These are phyloP conservation scores for Elaeis oleifera DNA, from an alignment of 202 grass and related monocot genomes.

Conservation along the genomic window DNA sequence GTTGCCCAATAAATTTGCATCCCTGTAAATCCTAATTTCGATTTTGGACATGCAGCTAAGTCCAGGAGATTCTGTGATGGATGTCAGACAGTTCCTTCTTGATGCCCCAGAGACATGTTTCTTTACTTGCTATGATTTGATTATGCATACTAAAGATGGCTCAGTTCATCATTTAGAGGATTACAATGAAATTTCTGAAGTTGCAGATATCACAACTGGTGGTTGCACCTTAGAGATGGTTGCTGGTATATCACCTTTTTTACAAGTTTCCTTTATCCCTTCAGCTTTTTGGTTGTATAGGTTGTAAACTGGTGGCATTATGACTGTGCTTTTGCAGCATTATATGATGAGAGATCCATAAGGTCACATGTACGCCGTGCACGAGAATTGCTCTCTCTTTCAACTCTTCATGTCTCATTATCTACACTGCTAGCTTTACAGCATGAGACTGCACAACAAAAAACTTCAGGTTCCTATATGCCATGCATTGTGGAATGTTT, in stretches of 20 bases:
- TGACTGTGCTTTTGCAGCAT: slow-evolving; percentile 41
- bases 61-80: slow-evolving; percentile 89
- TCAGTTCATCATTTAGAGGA: slow-evolving; percentile 81
- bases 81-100: slow-evolving; percentile 92
- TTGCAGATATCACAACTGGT: slow-evolving; percentile 80
- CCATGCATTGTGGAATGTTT: neutral
- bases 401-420: slow-evolving; percentile 72
- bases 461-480: slow-evolving; percentile 46
- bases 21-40: slow-evolving; percentile 13
- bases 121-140: slow-evolving; percentile 89
- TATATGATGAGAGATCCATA: slow-evolving; percentile 98
- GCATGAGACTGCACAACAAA: slow-evolving; percentile 66
- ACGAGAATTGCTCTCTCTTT: slow-evolving; percentile 82
- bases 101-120: slow-evolving; percentile 98
- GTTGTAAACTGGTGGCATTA: slow-evolving; percentile 2
- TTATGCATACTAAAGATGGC: slow-evolving; percentile 77
- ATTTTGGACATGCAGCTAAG: slow-evolving; percentile 48
- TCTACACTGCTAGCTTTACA: slow-evolving; percentile 78
- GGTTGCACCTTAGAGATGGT: slow-evolving; percentile 92
- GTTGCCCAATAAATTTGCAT: neutral
- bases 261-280: neutral
- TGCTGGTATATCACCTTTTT: slow-evolving; percentile 43
- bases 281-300: neutral
- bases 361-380: slow-evolving; percentile 78
- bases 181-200: slow-evolving; percentile 95